Evolutionary conservation across 192 early-diverging fungal species (phyloP).

Genomic region (Thamnidium elegans): DNA sequence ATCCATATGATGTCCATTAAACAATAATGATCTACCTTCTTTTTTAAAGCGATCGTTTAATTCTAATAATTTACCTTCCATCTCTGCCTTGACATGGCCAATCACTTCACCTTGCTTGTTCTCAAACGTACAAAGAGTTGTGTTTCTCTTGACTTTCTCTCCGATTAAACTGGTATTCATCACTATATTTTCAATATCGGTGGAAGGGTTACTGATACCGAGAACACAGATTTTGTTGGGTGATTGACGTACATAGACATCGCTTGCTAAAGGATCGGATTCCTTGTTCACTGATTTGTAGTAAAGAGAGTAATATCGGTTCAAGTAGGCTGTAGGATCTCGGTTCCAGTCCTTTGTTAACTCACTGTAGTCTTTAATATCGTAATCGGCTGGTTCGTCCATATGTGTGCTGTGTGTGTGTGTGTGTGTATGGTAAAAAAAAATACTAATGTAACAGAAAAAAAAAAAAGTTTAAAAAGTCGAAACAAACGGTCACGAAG

Average conservation of each 20-base stretch:
- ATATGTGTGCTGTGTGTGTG: too few relatives aligned
- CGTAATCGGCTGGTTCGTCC: neutral
- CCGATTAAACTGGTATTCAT: constrained; percentile 2
- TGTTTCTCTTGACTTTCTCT: constrained; percentile 1
- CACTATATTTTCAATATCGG: neutral
- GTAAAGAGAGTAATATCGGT: constrained; percentile 17
- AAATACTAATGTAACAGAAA: too few relatives aligned
- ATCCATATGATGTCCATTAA: constrained; percentile 11
- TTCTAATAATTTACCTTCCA: constrained; percentile 18
- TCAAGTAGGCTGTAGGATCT: constrained; percentile 5
- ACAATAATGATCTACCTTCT: neutral
- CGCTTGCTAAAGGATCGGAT: neutral
- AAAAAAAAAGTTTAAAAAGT: too few relatives aligned
- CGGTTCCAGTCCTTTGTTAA: constrained; percentile 10
- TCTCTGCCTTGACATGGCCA: constrained; percentile 7
- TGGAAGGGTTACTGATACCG: constrained; percentile 1
- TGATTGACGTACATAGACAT: constrained; percentile 21
- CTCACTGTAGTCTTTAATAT: neutral
- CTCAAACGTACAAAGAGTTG: neutral
- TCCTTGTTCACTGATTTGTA: neutral
- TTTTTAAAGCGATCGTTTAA: constrained; percentile 13
- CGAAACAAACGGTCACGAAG: too few relatives aligned
- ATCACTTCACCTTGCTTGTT: neutral
- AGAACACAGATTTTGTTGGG: constrained; percentile 24
- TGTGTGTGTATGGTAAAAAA: too few relatives aligned